Percentiles rank a stretch among this genome's conserved stretches.
phyloP scores from a whole-genome alignment of 2,329 filamentous ascomycete genomes.

The Aspergillus arachidicola region DNA sequence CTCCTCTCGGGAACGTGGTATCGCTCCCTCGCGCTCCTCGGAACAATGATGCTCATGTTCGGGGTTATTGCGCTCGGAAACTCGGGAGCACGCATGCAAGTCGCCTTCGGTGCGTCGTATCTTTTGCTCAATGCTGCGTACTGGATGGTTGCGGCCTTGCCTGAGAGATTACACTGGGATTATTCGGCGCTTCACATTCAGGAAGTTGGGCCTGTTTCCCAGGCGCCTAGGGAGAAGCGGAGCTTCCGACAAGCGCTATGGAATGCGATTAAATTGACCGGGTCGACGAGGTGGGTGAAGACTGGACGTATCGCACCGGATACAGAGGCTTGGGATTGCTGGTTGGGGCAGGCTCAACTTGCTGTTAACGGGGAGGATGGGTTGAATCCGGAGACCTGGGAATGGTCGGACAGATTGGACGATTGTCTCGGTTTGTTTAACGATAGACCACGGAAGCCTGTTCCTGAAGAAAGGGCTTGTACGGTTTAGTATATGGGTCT shows the following conservation, averaged over 20 bases:
- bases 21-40: constrained; percentile 57
- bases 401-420: not conserved
- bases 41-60: constrained; percentile 62
- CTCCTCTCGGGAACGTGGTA: constrained; percentile 51
- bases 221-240: not conserved
- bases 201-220: not conserved
- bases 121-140: constrained; percentile 62
- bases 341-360: constrained; percentile 45
- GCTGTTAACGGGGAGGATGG: not conserved
- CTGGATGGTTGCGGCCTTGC: constrained; percentile 58
- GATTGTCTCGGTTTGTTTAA: not conserved
- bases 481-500: not conserved
- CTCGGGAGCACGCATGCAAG: constrained; percentile 62
- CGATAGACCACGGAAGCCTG: not conserved
- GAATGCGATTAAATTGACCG: constrained; percentile 60
- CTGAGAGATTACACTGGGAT: constrained; percentile 58
- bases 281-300: constrained; percentile 56
- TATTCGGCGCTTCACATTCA: constrained; percentile 25
- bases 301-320: constrained; percentile 56
- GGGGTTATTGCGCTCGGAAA: constrained; percentile 65
- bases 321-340: constrained; percentile 57
- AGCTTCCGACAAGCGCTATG: constrained; percentile 61
- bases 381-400: not conserved
- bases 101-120: constrained; percentile 59
- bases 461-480: not conserved